Base-by-base conservation (phyloP, 805 yeast genomes). In the Scheffersomyces lignosus region DNA sequence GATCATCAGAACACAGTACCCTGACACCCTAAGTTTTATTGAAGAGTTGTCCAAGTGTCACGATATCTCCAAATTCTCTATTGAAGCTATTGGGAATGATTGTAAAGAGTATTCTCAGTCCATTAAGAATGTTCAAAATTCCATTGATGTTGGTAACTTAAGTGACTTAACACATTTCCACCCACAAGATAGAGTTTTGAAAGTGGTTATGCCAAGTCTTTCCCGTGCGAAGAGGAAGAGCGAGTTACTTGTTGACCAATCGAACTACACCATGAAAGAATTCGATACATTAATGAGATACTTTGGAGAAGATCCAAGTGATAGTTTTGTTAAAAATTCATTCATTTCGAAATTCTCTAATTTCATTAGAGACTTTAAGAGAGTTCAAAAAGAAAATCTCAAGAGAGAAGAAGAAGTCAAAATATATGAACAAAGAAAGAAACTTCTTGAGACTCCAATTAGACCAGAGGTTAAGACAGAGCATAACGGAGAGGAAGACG, bases 401-500 rank as follows among this genome's bases (percentile, higher is more conserved):
- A 75, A 77, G 40, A 67, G 75, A 23, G 95, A 85, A 55, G 90
- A 83, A 49, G 85, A 83, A 47, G 71, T 78, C 29, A 68, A 80
- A 32, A 66, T 82, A 4, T 81, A 87, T 52, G 96, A 89, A 56
- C 80, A 81, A 48, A 77, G 95, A 45, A 84, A 86, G 67, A 75
- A 75, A 48, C 61, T 79, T 45, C 56, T 82, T 29, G 83, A 78
- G 45, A 66, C 70, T 14, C 73, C 75, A 20, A 55, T 64, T 58
- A 62, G 57, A 39, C 41, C 47, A 15, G 36, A 33, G 12, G 18
- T 22, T 18, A 47, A 45, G 33, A 45, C 44, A 13, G 68, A 62
- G 18, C 54, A 52, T 12, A 60, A 56, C 27, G 60, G 49, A 12
- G 66, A 52, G 15, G 60, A 50, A 26, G 64, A 56, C 0, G 71